Evolutionary conservation across 2,329 filamentous ascomycete genomes (phyloP).

Genomic region (Claviceps paspali): DNA sequence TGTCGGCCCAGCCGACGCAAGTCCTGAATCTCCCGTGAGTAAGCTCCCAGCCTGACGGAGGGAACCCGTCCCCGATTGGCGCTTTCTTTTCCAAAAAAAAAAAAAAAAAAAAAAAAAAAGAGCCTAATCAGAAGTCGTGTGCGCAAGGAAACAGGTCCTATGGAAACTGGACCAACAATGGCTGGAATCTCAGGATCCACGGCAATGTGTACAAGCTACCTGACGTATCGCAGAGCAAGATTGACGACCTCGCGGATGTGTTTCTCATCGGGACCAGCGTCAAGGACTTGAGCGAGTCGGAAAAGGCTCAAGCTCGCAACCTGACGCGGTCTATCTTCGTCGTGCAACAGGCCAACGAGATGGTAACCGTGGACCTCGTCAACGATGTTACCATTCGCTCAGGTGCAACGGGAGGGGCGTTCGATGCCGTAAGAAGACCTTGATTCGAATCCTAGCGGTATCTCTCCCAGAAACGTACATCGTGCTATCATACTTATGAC

Average conservation of each 20-base stretch:
- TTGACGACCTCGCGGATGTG: conserved; percentile 53
- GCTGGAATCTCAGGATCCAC: conserved; percentile 63
- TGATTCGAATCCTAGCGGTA: too few relatives aligned
- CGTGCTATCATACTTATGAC: not conserved
- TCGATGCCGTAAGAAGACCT: conserved; percentile 22
- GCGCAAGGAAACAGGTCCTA: conserved; percentile 29
- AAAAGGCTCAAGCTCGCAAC: conserved; percentile 57
- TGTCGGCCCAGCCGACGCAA: conserved; percentile 50
- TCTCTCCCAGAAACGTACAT: not conserved
- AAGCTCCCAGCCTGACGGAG: not conserved
- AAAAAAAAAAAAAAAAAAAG: too few relatives aligned
- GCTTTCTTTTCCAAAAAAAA: too few relatives aligned
- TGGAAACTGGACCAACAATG: conserved; percentile 64
- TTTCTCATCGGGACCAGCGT: conserved; percentile 55
- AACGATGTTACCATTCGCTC: conserved; percentile 31
- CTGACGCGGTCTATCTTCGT: conserved; percentile 59
- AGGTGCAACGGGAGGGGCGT: conserved; percentile 37
- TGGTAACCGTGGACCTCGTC: conserved; percentile 46
- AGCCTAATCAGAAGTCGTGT: not conserved
- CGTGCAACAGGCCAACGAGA: conserved; percentile 52
- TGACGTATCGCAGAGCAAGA: conserved; percentile 45
- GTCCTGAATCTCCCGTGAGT: conserved; percentile 52
- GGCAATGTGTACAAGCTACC: conserved; percentile 74
- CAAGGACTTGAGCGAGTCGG: conserved; percentile 36
- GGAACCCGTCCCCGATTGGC: not conserved